These are phyloP conservation scores for Dendrobium huoshanense DNA, from an alignment of 106 monocot genomes.

Conservation along the genomic window DNA sequence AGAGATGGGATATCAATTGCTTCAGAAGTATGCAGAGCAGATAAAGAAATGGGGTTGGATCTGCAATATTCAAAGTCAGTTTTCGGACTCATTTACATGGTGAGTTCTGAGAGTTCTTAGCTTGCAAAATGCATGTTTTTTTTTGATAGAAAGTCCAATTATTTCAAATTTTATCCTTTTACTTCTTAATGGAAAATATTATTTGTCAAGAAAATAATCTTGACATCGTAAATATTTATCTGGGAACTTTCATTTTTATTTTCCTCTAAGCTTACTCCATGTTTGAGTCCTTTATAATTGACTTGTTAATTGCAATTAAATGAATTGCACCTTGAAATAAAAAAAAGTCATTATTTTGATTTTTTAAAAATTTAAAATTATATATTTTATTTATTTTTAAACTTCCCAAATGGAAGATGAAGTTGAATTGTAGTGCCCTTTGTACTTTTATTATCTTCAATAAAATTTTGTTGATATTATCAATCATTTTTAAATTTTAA, in stretches of 20 bases:
- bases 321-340: no score
- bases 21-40: slow-evolving; percentile 75
- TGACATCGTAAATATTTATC: background rate
- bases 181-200: background rate
- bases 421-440: no score
- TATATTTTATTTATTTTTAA: no score
- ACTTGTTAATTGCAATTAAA: no score
- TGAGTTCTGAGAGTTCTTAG: slow-evolving; percentile 14
- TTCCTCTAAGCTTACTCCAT: background rate
- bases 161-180: background rate
- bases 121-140: background rate
- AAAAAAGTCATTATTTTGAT: no score
- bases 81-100: slow-evolving; percentile 59
- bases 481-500: no score
- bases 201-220: background rate
- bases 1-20: slow-evolving; percentile 72
- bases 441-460: no score
- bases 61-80: slow-evolving; percentile 32
- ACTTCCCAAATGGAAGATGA: no score
- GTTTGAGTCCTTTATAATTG: background rate
- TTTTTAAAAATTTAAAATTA: no score
- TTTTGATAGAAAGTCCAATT: background rate
- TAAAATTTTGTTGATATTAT: no score
- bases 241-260: background rate
- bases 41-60: slow-evolving; percentile 95